Conservation (phyloP, 257 asterid genomes). For the Buddleja alternifolia region DNA sequence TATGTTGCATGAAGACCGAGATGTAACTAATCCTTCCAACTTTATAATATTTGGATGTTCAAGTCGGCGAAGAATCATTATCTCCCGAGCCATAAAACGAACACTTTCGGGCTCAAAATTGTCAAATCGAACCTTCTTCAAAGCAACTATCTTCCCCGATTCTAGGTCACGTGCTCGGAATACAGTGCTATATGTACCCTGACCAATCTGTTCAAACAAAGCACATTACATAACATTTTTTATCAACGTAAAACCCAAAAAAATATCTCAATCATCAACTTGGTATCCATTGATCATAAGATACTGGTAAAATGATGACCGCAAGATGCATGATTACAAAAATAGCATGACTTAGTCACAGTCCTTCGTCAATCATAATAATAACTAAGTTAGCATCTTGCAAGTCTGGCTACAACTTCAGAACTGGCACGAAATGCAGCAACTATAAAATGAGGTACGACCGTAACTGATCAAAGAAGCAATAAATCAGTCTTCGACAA, state of each 20-base stretch:
- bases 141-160: slow-evolving; percentile 73
- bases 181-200: slow-evolving; percentile 94
- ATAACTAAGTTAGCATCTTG: neutral
- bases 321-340: neutral
- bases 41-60: slow-evolving; percentile 91
- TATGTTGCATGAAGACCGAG: slow-evolving; percentile 85
- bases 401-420: neutral
- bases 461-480: slow-evolving; percentile 10
- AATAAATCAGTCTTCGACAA: neutral
- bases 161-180: slow-evolving; percentile 91
- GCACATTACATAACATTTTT: slow-evolving; percentile 3
- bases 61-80: slow-evolving; percentile 78
- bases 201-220: slow-evolving; percentile 73
- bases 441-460: neutral
- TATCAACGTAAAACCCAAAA: slow-evolving; percentile 11
- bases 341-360: neutral
- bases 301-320: neutral
- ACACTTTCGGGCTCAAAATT: slow-evolving; percentile 96
- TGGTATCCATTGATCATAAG: too few species aligned
- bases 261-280: too few species aligned
- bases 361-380: neutral
- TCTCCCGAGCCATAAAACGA: slow-evolving; percentile 96
- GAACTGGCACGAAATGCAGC: too few species aligned
- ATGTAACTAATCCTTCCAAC: slow-evolving; percentile 80
- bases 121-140: slow-evolving; percentile 93